Evolutionary conservation across 305 asterid species (phyloP).

Genomic region (Salvia sclarea): DNA sequence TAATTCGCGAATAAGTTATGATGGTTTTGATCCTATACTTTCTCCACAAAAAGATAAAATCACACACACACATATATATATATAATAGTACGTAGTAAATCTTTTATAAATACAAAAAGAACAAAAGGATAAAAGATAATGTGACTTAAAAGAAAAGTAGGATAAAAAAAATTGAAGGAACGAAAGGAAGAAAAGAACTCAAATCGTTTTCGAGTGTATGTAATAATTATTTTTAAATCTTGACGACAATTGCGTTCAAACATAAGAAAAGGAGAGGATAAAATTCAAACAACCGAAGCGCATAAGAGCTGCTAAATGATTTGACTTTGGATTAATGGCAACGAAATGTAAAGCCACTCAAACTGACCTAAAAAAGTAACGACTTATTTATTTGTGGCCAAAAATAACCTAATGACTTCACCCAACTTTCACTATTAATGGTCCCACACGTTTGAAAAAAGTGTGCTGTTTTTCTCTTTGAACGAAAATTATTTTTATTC

Average conservation of each 20-base stretch:
- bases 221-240: not conserved
- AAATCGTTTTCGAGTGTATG: not conserved
- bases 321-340: not conserved
- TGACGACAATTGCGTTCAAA: not conserved
- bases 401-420: not conserved
- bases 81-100: not conserved
- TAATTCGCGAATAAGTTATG: not conserved
- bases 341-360: slow-evolving; percentile 12
- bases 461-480: not conserved
- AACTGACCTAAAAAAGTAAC: not conserved
- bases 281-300: not conserved
- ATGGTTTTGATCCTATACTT: not conserved
- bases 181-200: no score
- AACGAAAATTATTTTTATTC: not conserved
- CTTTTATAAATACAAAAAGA: not conserved
- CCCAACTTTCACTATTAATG: not conserved
- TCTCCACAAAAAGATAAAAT: no score
- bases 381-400: not conserved
- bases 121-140: not conserved
- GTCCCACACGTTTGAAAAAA: not conserved
- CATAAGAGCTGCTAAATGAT: not conserved
- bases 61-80: no score
- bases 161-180: not conserved
- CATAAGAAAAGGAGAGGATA: not conserved
- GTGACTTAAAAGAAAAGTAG: not conserved